Percentiles rank a stretch among this genome's conserved stretches.
Evolutionary conservation across 352 stramenopile genomes (phyloP).

Genomic region (Phytopythium mirpurense): DNA sequence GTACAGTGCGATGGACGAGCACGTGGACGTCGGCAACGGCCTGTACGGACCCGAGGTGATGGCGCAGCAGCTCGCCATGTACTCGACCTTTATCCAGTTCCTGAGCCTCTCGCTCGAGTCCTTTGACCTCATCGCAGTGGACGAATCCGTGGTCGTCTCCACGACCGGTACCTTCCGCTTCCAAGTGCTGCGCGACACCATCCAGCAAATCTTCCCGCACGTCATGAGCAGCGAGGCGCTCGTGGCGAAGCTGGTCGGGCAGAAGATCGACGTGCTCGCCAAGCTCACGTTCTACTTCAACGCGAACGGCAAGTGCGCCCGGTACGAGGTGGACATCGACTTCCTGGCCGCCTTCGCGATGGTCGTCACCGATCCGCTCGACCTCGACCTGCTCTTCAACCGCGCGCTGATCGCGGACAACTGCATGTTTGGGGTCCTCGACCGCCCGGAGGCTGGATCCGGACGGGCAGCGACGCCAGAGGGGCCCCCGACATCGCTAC

Average conservation of each 20-base stretch:
- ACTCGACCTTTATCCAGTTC: slow-evolving; percentile 11
- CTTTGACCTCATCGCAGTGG: slow-evolving; percentile 18
- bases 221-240: slow-evolving; percentile 7
- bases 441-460: neutral
- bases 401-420: slow-evolving; percentile 21
- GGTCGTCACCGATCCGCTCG: slow-evolving; percentile 16
- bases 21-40: slow-evolving; percentile 6
- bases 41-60: slow-evolving; percentile 2
- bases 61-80: slow-evolving; percentile 5
- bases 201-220: slow-evolving; percentile 26
- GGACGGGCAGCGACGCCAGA: too few relatives aligned
- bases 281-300: slow-evolving; percentile 9
- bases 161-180: slow-evolving; percentile 21
- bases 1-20: slow-evolving; percentile 4
- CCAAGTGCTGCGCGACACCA: slow-evolving; percentile 29
- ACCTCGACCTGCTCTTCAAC: slow-evolving; percentile 17
- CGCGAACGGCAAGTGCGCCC: neutral
- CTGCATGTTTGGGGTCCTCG: slow-evolving; percentile 15
- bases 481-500: too few relatives aligned
- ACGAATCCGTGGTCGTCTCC: slow-evolving; percentile 23
- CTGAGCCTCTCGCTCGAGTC: slow-evolving; percentile 22
- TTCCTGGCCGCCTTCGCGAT: slow-evolving; percentile 22
- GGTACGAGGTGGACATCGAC: slow-evolving; percentile 25
- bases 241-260: neutral
- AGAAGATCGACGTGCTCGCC: neutral